Base-by-base conservation (phyloP, 345 rosid genomes). In the Lepidium didymum region DNA sequence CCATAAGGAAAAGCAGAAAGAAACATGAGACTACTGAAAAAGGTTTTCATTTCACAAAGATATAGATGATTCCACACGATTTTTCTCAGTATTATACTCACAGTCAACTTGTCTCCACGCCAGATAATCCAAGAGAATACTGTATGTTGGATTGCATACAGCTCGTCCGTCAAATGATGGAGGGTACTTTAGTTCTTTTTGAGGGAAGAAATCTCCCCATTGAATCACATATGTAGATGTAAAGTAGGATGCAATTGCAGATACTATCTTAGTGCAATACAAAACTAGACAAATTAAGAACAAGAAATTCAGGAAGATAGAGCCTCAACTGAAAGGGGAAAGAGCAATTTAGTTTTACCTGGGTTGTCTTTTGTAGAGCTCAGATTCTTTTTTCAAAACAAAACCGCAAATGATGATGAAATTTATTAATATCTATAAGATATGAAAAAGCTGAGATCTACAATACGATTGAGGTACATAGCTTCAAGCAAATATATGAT, bases 21-120 rank as follows among this genome's bases (percentile, higher is more conserved):
- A 47, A 18, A 35, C 53, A 54, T 11, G 38, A 71, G 47, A 56
- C 34, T 45, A 31, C 11, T 55, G n/a, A 2, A 7, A 7, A 64
- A 19, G 47, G 46, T 18, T 23, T 6, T 64, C 14, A 51, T 35
- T 40, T 27, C 10, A 0, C n/a, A 61, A 49, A 16, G 12, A 18
- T 13, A 66, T 7, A 38, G n/a, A 11, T 7, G 13, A 52, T 36
- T 56, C 40, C 44, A 31, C 41, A 31, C 10, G 4, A 3, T 5
- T 55, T 40, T 2, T 36, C n/a, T 47, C 16, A 65, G 19, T 23
- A 42, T 27, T 49, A 25, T 16, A 83, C 99, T 89, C 70, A 94
- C 96, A 94, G 72, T 94, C 99, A 67, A 91, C 97, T 85, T 94
- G 97, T 77, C 99, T 85, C 97, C 97, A 91, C 5, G 96, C 82